Base-by-base conservation (phyloP, 1,284 basidiomycete species). In the Sporisorium exsertum region DNA sequence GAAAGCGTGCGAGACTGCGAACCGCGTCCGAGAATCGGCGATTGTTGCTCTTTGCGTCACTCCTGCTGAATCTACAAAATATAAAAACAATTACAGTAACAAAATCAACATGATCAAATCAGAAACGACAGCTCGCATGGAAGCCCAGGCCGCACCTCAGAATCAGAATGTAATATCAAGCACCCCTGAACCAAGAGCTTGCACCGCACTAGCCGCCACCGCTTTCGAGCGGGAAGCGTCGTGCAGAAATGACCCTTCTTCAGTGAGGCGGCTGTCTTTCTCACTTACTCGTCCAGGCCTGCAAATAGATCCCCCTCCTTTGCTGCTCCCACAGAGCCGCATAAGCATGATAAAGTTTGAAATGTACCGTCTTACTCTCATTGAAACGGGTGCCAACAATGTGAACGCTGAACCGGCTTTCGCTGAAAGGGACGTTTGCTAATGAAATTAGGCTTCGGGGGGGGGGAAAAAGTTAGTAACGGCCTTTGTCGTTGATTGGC, bases 1-100 rank as follows among this genome's bases (percentile, higher is more conserved):
- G 22, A 16, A 16, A 15, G 15, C 18, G 26, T 8, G 1, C n/a
- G 35, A 35, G 3, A n/a, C 40, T 43, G n/a, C 40, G 13, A 40
- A 40, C 7, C n/a, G 20, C 35, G 35, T 40, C 52, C 35, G 52
- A 53, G 35, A 53, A 53, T 53, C 52, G 52, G 52, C 9, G 22
- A 53, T 16, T 51, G 18, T 20, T 20, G 40, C 40, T 20, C n/a
- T 43, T 8, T 43, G 18, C 4, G 5, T 5, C 37, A 40, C 18
- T 5, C 4, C 16, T 4, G 5, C 40, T 20, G 15, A 43, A 20
- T 35, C 13, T 35, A 35, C 35, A 5, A 43, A 10, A 20, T 20
- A 43, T 7, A 43, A 43, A n/a, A 40, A 18, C 4, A 40, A 40
- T 18, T 3, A 40, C n/a, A n/a, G n/a, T n/a, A 18, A 43, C n/a